A percentile compares a stretch with the other conserved stretches of the same genome.
Evolutionary conservation across 805 yeast species (phyloP).

Genomic region (Metschnikowia kofuensis): DNA sequence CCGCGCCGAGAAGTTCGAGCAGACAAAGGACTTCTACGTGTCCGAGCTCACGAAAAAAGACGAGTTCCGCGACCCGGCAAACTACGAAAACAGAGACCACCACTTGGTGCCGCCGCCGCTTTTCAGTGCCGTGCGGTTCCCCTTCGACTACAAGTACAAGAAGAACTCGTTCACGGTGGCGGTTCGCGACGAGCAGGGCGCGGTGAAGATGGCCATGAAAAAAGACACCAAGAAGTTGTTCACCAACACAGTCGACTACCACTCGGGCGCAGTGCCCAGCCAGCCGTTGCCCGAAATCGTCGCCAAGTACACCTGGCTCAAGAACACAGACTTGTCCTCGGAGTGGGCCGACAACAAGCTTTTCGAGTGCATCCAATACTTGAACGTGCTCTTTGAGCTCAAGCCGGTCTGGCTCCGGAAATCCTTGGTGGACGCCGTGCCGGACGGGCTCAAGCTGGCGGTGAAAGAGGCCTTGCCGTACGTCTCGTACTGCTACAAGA

Average conservation of each 20-base stretch:
- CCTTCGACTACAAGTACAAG: constrained; percentile 73
- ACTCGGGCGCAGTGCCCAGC: constrained; percentile 42
- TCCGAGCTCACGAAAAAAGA: constrained; percentile 22
- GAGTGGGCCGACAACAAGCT: constrained; percentile 34
- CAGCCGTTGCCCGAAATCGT: constrained; percentile 49
- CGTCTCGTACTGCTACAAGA: constrained; percentile 74
- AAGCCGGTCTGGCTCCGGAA: constrained; percentile 87
- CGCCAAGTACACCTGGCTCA: constrained; percentile 31
- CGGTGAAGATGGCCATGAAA: constrained; percentile 46
- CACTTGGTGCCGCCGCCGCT: constrained; percentile 85
- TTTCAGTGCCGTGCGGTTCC: constrained; percentile 71
- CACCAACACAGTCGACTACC: constrained; percentile 52
- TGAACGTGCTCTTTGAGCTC: constrained; percentile 51
- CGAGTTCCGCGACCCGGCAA: constrained; percentile 25
- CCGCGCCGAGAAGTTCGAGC: constrained; percentile 23
- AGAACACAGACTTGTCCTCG: constrained; percentile 31
- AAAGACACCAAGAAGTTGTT: constrained; percentile 48
- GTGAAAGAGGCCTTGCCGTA: constrained; percentile 80
- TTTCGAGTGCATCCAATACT: constrained; percentile 42
- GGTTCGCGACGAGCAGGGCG: constrained; percentile 57
- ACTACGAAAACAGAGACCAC: constrained; percentile 38
- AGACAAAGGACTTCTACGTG: constrained; percentile 25
- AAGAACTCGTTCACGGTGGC: constrained; percentile 60
- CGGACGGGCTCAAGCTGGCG: constrained; percentile 41
- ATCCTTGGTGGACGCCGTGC: constrained; percentile 58